A percentile compares a stretch with the other conserved stretches of the same genome.
phyloP scores from a whole-genome alignment of 2,329 filamentous ascomycete genomes.

The Tolypocladium nubicola region DNA sequence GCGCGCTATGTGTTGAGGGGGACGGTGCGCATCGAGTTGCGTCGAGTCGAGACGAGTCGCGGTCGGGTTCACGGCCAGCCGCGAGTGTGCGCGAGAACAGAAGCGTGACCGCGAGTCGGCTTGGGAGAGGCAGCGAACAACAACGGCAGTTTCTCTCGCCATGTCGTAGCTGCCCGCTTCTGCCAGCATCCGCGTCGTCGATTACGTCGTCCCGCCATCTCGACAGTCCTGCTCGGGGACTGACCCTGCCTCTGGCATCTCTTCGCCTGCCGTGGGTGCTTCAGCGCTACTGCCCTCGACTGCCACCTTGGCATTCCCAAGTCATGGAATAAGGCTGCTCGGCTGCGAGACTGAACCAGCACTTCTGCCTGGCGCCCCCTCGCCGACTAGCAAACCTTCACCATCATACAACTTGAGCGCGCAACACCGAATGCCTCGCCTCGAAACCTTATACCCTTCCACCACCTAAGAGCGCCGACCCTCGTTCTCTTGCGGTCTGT shows the following conservation, averaged over 20 bases:
- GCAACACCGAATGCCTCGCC: not conserved
- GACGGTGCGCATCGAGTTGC: constrained; percentile 1
- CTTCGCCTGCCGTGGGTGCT: not conserved
- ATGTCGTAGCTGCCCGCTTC: constrained; percentile 1
- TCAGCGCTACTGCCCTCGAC: not conserved
- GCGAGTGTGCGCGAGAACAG: not conserved
- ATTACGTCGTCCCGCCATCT: not conserved
- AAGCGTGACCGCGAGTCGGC: not conserved
- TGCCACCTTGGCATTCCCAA: not conserved
- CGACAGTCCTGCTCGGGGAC: not conserved
- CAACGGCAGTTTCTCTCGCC: not conserved
- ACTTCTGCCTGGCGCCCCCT: not conserved
- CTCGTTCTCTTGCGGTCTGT: not conserved
- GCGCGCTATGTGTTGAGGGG: constrained; percentile 2
- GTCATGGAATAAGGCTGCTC: constrained; percentile 5
- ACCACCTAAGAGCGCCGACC: not conserved
- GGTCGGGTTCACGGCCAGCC: not conserved
- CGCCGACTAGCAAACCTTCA: not conserved
- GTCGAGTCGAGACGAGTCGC: not conserved
- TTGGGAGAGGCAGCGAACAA: not conserved
- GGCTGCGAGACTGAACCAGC: not conserved
- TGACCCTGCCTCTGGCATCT: not conserved
- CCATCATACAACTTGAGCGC: not conserved
- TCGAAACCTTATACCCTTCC: not conserved
- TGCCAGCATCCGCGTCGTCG: not conserved